Base-by-base conservation (phyloP, 768 basidiomycete genomes). In the Strobilomyces dryophilus region DNA sequence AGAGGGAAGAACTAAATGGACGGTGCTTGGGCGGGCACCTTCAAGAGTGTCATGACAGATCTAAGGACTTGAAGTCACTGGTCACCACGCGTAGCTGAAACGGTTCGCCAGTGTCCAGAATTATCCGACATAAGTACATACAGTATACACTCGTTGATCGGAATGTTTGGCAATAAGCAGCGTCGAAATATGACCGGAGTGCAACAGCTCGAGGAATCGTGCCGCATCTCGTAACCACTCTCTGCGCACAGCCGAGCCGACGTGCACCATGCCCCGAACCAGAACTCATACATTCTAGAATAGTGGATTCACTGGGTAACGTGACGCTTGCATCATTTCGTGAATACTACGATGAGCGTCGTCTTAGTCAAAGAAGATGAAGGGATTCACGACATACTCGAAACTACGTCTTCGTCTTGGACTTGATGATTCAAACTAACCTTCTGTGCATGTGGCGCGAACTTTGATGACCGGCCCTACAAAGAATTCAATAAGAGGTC, bases 391-490 rank as follows among this genome's bases (percentile, higher is more conserved):
- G 27, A 80, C 89, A 62, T 62, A 92, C 92, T 89, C 29, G 90
- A 92, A 48, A 92, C 89, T 11, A 93, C 89, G 66, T 92, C 90
- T 65, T 92, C 90, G 59, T 93, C 91, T 60, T 85, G 84, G 17
- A 95, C 88, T 54, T 82, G 80, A 74, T 95, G 94, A 24, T 72
- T 73, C 58, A 95, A 72, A 51, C 92, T 90, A 56, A 95, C 92
- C 68, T 97, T 97, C 71, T 97, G 94, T 3, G 93, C 92, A 62
- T 97, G 90, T 5, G 93, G 93, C 39, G 84, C 76, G 70, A 97
- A 97, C 71, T 94, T 95, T 64, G 91, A 93, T 26, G 92, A 95
- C 68, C 91, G 92, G 2, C 94, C 94, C 93, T 90, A 24, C 17
- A 44, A 44, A 24, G 27, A 15, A 45, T 6, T 17, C 18, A n/a